Evolutionary conservation across 257 asterid species (phyloP).

Genomic region (Linaria vulgaris): DNA sequence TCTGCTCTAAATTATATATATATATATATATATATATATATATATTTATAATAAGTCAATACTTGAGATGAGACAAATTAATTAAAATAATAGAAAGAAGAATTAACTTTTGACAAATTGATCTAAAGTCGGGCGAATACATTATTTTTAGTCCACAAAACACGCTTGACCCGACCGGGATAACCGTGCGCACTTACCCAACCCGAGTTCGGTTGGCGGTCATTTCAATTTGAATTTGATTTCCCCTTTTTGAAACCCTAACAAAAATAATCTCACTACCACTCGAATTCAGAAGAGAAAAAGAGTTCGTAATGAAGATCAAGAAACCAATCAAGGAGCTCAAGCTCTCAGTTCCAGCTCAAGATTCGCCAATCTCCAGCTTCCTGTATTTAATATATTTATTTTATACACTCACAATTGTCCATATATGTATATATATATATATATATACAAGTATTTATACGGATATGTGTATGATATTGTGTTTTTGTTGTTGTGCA

Average conservation of each 20-base stretch:
- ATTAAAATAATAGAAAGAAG: too few species aligned
- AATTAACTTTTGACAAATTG: too few species aligned
- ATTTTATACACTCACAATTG: not conserved
- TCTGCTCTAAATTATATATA: too few species aligned
- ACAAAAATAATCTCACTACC: not conserved
- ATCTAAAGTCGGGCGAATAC: too few species aligned
- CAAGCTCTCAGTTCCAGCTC: constrained; percentile 86
- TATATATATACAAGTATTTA: not conserved
- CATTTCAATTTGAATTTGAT: constrained; percentile 36
- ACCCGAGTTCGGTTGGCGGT: constrained; percentile 30
- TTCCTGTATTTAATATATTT: constrained; percentile 45
- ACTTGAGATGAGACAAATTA: too few species aligned
- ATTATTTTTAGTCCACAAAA: too few species aligned
- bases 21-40: too few species aligned
- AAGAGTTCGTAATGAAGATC: constrained; percentile 53
- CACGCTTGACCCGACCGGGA: too few species aligned
- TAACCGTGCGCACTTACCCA: too few species aligned
- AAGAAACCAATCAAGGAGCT: constrained; percentile 83
- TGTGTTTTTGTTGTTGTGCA: constrained; percentile 26
- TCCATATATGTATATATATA: not conserved
- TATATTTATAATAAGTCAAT: too few species aligned
- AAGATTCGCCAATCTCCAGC: constrained; percentile 71
- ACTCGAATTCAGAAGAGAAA: constrained; percentile 4
- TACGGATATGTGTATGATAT: not conserved
- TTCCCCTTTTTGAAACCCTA: constrained; percentile 29